Conservation (phyloP, 371 early-diverging fungal genomes). For the Parasitella parasitica region DNA sequence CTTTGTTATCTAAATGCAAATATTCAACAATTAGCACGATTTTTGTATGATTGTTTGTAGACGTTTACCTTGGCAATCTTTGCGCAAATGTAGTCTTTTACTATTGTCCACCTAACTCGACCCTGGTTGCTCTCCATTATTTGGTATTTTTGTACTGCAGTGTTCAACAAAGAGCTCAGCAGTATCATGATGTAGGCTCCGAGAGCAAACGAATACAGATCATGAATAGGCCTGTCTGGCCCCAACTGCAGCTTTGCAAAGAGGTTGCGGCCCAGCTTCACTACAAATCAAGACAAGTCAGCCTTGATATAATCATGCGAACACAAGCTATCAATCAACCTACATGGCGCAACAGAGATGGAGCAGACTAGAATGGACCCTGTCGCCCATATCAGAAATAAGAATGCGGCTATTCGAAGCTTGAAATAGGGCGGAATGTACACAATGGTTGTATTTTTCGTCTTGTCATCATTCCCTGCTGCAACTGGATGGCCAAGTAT, state of each 20-base stretch:
- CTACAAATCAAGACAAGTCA: no score
- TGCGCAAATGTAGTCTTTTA: neutral
- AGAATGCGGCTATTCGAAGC: slow-evolving; percentile 37
- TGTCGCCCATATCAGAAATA: slow-evolving; percentile 54
- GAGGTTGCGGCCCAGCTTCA: slow-evolving; percentile 48
- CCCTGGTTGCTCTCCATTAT: neutral
- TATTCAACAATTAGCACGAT: neutral
- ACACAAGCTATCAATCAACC: slow-evolving; percentile 16
- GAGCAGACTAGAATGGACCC: slow-evolving; percentile 42
- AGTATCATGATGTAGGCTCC: slow-evolving; percentile 21
- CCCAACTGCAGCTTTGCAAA: slow-evolving; percentile 23
- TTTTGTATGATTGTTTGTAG: neutral
- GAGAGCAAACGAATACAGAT: slow-evolving; percentile 46
- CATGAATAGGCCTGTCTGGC: slow-evolving; percentile 38
- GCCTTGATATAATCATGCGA: neutral
- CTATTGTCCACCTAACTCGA: neutral
- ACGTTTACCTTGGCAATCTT: neutral
- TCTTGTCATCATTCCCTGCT: slow-evolving; percentile 32
- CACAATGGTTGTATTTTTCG: slow-evolving; percentile 49
- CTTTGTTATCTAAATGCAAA: slow-evolving; percentile 12
- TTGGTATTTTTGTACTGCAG: slow-evolving; percentile 12
- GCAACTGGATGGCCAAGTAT: slow-evolving; percentile 43
- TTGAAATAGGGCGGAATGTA: slow-evolving; percentile 62
- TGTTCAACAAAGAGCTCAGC: slow-evolving; percentile 13
- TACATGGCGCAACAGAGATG: slow-evolving; percentile 48